Evolutionary conservation across 2,329 filamentous ascomycete species (phyloP).

Genomic region (Beauveria caledonica): DNA sequence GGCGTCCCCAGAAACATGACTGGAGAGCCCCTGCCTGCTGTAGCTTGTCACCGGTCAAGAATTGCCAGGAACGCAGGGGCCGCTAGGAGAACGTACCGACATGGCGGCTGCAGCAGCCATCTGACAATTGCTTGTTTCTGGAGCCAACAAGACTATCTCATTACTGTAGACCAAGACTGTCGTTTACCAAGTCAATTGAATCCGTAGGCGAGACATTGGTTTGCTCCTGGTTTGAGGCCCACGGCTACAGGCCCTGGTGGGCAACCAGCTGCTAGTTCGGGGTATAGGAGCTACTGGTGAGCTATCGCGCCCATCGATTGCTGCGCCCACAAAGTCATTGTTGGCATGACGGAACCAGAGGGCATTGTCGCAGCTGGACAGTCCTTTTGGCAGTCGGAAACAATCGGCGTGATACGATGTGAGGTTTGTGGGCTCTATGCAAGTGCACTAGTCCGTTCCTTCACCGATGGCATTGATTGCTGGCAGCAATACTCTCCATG

Average conservation of each 20-base stretch:
- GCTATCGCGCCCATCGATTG: neutral
- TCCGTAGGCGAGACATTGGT: neutral
- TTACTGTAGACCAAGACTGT: too few species aligned
- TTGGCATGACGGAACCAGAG: neutral
- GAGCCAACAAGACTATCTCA: neutral
- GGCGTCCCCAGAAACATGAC: too few species aligned
- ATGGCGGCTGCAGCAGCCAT: neutral
- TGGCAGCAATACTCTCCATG: neutral
- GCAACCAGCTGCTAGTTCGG: neutral
- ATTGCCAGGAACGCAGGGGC: neutral
- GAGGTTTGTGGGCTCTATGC: neutral
- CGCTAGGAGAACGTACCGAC: neutral
- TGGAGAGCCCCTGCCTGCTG: neutral
- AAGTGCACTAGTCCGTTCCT: neutral
- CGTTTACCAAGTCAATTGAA: neutral
- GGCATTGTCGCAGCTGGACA: neutral
- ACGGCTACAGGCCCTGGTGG: neutral
- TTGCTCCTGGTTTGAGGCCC: neutral
- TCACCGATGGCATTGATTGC: neutral
- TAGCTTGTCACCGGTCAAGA: conserved; percentile 10
- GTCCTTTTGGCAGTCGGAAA: neutral
- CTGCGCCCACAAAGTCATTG: neutral
- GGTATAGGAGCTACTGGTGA: neutral
- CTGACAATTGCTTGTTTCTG: neutral
- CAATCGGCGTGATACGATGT: neutral